phyloP scores from a whole-genome alignment of 2,329 filamentous ascomycete genomes.

The Fusarium tupiense region DNA sequence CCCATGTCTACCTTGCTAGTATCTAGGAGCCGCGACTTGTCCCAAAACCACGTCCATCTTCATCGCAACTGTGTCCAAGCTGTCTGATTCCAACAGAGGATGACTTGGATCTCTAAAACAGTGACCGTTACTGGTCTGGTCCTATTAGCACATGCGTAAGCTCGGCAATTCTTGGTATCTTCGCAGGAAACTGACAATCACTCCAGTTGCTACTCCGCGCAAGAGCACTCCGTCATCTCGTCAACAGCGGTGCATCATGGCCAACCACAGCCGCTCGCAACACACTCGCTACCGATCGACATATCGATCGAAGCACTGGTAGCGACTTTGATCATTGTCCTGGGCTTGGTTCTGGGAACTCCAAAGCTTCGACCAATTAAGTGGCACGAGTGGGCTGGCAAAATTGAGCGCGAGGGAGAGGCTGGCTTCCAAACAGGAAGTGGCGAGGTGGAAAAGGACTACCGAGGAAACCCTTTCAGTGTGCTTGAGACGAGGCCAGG shows the following conservation, averaged over 20 bases:
- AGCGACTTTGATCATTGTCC: conserved; percentile 80
- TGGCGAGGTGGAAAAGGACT: conserved; percentile 76
- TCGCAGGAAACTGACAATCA: conserved; percentile 25
- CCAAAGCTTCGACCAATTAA: conserved; percentile 85
- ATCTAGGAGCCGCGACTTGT: conserved; percentile 34
- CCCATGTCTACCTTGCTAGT: conserved; percentile 22
- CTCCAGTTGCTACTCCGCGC: conserved; percentile 90
- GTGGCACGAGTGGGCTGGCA: conserved; percentile 83
- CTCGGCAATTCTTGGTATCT: background rate
- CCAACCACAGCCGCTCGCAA: conserved; percentile 53
- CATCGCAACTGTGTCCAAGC: conserved; percentile 3
- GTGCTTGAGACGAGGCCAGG: conserved; percentile 81
- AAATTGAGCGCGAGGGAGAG: conserved; percentile 81
- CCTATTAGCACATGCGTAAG: conserved; percentile 88
- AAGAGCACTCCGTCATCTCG: conserved; percentile 85
- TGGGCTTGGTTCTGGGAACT: conserved; percentile 83
- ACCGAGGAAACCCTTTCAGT: conserved; percentile 80
- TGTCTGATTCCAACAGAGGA: conserved; percentile 48
- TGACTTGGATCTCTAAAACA: conserved; percentile 77
- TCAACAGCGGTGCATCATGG: conserved; percentile 61
- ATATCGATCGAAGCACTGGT: conserved; percentile 87
- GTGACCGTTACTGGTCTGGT: conserved; percentile 80
- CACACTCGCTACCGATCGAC: conserved; percentile 76
- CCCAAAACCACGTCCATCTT: conserved; percentile 21
- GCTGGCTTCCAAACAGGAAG: conserved; percentile 64